Base-by-base conservation (phyloP, 2,329 filamentous ascomycete species). In the Apiospora aurea region DNA sequence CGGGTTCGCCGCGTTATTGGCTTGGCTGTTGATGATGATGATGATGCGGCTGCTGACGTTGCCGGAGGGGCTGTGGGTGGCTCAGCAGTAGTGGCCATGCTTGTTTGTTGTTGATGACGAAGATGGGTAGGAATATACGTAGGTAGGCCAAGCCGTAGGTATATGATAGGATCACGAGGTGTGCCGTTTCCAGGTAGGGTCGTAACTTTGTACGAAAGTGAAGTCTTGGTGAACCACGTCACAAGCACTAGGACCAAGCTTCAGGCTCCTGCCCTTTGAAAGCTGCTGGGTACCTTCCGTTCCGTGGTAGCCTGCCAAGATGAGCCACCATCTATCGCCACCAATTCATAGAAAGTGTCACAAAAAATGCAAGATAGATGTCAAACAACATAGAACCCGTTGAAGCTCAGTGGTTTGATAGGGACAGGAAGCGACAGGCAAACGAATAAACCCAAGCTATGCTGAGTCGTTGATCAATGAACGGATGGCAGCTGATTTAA, bases 1-100 rank as follows among this genome's bases (percentile, higher is more conserved):
- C 92, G 88, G 7, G 92, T 91, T 74, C 87, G 83, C 70, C 85
- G 81, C 13, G 80, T 80, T 8, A 16, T 57, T 18, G 6, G 72
- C 74, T 51, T 47, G 73, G 38, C 18, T 21, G 21, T 10, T 18
- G n/a, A 2, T 21, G 21, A 44, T 4, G 38, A 4, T n/a, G 11
- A 7, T 44, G 64, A 13, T 26, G 38, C 10, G 3, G 10, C 10
- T 26, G 21, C 13, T 16, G 24, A 24, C 1, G 53, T 61, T 34
- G 53, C 53, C 11, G 38, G 29, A 7, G 18, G 16, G 26, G 38
- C 57, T 14, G 34, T 26, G 49, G 10, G 49, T 38, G 34, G 26
- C 5, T 57, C 24, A 14, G 26, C 2, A 14, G 5, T 34, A 34
- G 29, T 41, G 13, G 29, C 57, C 57, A 64, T 64, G 57, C 2